phyloP scores from a whole-genome alignment of 177 flowering plant species.

The Tripterygium wilfordii region DNA sequence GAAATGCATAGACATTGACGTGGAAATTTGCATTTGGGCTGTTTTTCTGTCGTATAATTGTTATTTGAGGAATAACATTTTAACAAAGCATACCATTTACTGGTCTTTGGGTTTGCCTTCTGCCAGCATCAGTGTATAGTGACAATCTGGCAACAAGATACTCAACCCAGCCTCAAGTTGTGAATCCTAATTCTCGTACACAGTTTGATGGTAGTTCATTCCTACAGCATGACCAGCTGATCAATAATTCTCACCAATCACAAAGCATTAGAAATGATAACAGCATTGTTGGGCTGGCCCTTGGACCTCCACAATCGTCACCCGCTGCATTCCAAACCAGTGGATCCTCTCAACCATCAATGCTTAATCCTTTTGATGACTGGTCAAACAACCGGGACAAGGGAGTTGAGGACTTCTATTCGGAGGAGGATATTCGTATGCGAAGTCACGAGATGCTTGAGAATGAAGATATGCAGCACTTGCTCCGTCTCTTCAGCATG shows the following conservation, averaged over 20 bases:
- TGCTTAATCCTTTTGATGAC: conserved; percentile 32
- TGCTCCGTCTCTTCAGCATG: conserved; percentile 38
- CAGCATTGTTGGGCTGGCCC: conserved; percentile 26
- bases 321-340: conserved; percentile 17
- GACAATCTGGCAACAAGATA: conserved; percentile 17
- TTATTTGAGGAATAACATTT: no score
- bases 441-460: conserved; percentile 44
- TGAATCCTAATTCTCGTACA: conserved; percentile 18
- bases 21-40: no score
- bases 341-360: conserved; percentile 18
- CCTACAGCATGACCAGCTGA: conserved; percentile 15
- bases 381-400: conserved; percentile 27
- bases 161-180: conserved; percentile 14
- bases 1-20: no score
- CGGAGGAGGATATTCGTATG: conserved; percentile 41
- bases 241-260: conserved; percentile 10
- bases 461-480: conserved; percentile 47
- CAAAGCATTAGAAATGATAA: conserved; percentile 15
- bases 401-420: conserved; percentile 25
- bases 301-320: conserved; percentile 30
- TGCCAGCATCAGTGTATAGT: conserved; percentile 16
- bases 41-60: no score
- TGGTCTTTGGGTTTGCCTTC: not conserved
- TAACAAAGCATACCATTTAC: not conserved
- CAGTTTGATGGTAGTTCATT: conserved; percentile 19